Evolutionary conservation across 169 alveolate species (phyloP).

Genomic region (Cyclospora cayetanensis): DNA sequence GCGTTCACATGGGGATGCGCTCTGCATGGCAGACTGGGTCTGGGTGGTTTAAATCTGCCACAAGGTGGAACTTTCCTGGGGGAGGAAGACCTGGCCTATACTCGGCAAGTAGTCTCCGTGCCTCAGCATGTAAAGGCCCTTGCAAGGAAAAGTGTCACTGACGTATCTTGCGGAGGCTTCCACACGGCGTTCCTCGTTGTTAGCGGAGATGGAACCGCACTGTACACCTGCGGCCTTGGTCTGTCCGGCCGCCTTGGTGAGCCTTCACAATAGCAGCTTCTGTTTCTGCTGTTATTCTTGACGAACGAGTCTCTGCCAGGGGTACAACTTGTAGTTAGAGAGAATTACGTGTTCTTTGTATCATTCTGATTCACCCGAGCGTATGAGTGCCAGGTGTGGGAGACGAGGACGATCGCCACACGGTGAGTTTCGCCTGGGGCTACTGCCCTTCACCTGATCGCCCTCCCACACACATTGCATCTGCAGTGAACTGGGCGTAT

Average conservation of each 20-base stretch:
- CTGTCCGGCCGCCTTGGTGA: conserved; percentile 56
- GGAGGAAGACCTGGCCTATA: conserved; percentile 66
- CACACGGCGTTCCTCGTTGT: conserved; percentile 72
- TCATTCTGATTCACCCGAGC: background rate
- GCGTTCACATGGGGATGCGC: conserved; percentile 90
- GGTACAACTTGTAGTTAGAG: no score
- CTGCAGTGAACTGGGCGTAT: no score
- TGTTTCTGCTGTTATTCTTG: background rate
- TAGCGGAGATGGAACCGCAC: background rate
- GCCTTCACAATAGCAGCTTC: background rate
- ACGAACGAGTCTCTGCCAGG: no score
- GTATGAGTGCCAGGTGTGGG: conserved; percentile 10
- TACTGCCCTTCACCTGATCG: background rate
- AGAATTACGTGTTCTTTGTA: no score
- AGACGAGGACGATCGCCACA: conserved; percentile 39
- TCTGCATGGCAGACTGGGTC: conserved; percentile 87
- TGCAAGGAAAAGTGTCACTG: conserved; percentile 69
- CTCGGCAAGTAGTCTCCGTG: conserved; percentile 49
- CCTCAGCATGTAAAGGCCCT: conserved; percentile 72
- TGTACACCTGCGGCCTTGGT: conserved; percentile 63
- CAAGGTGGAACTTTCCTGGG: background rate
- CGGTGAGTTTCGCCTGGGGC: background rate
- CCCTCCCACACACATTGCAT: no score
- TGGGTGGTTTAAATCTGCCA: conserved; percentile 17
- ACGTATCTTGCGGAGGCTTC: conserved; percentile 75